Evolutionary conservation across 257 asterid genomes (phyloP).

Genomic region (Primulina tabacum): DNA sequence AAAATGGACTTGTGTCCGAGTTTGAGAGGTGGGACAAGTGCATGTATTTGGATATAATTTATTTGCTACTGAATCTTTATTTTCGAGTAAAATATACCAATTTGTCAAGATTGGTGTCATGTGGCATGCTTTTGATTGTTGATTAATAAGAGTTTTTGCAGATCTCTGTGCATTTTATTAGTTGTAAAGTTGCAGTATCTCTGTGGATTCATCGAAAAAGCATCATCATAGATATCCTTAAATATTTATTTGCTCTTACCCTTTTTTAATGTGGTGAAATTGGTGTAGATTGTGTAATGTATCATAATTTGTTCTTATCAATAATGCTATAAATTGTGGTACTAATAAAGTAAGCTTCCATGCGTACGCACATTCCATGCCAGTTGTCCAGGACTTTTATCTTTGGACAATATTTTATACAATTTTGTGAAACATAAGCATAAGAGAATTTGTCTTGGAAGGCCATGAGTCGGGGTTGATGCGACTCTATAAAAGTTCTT

Average conservation of each 20-base stretch:
- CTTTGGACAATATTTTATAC: background rate
- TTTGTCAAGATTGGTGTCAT: constrained; percentile 30
- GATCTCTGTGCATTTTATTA: constrained; percentile 35
- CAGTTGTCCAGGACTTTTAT: background rate
- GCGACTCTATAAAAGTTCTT: too few species aligned
- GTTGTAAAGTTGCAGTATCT: constrained; percentile 24
- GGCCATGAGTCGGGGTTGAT: too few species aligned
- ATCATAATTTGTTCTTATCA: background rate
- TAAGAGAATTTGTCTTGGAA: too few species aligned
- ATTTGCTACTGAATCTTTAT: background rate
- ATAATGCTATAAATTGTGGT: background rate
- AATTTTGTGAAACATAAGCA: background rate
- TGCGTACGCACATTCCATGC: background rate
- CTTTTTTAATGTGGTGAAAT: background rate
- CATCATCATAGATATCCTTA: background rate
- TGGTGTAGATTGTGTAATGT: too few species aligned
- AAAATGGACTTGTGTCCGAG: constrained; percentile 19
- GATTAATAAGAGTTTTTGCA: constrained; percentile 26
- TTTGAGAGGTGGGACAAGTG: background rate
- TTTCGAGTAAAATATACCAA: constrained; percentile 10
- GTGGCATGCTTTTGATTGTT: constrained; percentile 27
- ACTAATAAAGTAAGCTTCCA: background rate
- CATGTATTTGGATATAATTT: background rate
- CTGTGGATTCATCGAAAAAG: background rate
- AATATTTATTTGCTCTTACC: background rate